Percentiles rank a stretch among this genome's conserved stretches.
Conservation (phyloP, 352 stramenopile genomes). For the Phytophthora pisi region DNA sequence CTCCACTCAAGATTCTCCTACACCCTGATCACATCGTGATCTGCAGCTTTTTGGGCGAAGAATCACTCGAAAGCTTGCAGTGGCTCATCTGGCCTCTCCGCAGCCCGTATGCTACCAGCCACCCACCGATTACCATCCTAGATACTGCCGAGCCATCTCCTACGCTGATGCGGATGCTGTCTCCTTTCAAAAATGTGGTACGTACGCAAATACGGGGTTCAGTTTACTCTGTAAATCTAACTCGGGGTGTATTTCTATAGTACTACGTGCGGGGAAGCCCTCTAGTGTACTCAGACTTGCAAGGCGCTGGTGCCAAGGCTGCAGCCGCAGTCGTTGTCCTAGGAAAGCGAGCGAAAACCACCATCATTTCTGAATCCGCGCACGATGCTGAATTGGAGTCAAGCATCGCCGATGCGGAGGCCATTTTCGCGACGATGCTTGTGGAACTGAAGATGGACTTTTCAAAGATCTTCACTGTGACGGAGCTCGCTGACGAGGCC, state of each 20-base stretch:
- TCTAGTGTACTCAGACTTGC: conserved; percentile 76
- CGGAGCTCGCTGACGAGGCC: conserved; percentile 78
- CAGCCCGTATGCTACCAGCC: conserved; percentile 46
- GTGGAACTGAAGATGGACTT: conserved; percentile 90
- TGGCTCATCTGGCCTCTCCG: conserved; percentile 81
- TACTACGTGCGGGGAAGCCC: conserved; percentile 85
- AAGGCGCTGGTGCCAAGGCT: conserved; percentile 81
- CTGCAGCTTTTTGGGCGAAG: conserved; percentile 85
- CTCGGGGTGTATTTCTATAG: conserved; percentile 26
- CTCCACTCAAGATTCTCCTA: conserved; percentile 64
- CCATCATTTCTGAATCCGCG: conserved; percentile 29
- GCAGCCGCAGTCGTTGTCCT: conserved; percentile 82
- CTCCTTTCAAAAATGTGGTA: conserved; percentile 74
- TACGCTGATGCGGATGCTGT: conserved; percentile 53
- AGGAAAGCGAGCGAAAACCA: conserved; percentile 64
- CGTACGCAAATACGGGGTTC: conserved; percentile 1
- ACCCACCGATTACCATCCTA: conserved; percentile 83
- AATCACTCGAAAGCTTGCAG: conserved; percentile 73
- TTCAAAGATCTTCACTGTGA: conserved; percentile 84
- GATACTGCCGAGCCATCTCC: conserved; percentile 66
- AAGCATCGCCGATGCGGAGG: conserved; percentile 80
- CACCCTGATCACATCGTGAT: conserved; percentile 77
- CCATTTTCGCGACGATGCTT: conserved; percentile 87
- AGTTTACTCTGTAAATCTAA: not conserved
- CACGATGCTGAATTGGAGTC: conserved; percentile 62